These are phyloP conservation scores for Kalanchoe fedtschenkoi DNA, from an alignment of 164 flowering plant genomes.

Conservation along the genomic window DNA sequence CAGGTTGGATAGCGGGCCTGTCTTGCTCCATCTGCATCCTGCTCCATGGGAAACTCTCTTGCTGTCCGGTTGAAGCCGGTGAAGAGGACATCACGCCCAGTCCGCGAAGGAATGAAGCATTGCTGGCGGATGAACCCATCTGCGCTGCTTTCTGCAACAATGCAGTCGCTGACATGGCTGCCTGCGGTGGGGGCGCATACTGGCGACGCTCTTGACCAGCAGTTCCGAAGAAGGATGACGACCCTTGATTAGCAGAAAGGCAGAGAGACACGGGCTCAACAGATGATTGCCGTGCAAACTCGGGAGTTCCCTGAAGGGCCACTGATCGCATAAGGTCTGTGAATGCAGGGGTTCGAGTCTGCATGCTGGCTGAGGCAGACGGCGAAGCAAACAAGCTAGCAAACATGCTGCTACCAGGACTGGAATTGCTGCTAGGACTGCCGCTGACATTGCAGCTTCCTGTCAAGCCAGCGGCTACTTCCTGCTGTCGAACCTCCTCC, in stretches of 20 bases:
- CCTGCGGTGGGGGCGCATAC: conserved; percentile 41
- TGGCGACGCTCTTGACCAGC: conserved; percentile 41
- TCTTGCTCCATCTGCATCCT: conserved; percentile 22
- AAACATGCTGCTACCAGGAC: conserved; percentile 37
- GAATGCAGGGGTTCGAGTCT: conserved; percentile 34
- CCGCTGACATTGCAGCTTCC: conserved; percentile 32
- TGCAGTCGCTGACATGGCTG: conserved; percentile 81
- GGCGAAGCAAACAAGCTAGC: conserved; percentile 61
- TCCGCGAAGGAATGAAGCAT: conserved; percentile 55
- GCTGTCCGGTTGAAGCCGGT: conserved; percentile 17
- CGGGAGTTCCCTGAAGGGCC: conserved; percentile 17
- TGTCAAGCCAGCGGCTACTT: conserved; percentile 14
- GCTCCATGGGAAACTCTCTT: conserved; percentile 32
- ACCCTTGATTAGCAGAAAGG: conserved; percentile 40
- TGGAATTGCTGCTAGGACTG: conserved; percentile 26
- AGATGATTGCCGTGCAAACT: conserved; percentile 24
- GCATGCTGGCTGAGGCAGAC: conserved; percentile 20
- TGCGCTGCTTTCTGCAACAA: conserved; percentile 79
- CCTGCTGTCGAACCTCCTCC: conserved; percentile 19
- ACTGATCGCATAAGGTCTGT: conserved; percentile 35
- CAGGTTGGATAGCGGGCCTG: conserved; percentile 22
- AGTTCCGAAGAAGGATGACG: conserved; percentile 44
- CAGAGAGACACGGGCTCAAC: conserved; percentile 53
- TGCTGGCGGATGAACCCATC: conserved; percentile 56
- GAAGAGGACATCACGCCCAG: conserved; percentile 45